Evolutionary conservation across 108 stramenopile genomes (phyloP).

Genomic region (Cylindrotheca closterium): DNA sequence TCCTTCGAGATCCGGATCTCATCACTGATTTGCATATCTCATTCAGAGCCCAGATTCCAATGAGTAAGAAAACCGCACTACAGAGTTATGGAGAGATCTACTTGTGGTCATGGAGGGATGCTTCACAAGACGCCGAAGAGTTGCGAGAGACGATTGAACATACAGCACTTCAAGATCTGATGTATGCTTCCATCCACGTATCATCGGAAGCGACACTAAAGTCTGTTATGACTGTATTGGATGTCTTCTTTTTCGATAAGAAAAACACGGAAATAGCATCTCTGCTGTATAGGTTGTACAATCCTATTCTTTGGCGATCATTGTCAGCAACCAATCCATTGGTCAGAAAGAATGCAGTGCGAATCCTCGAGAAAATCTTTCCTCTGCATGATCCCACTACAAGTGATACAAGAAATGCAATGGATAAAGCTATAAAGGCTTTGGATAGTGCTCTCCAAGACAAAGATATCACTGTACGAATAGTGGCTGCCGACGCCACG

Average conservation of each 20-base stretch:
- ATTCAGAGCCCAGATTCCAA: slow-evolving; percentile 60
- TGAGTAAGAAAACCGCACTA: slow-evolving; percentile 58
- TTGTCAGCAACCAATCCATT: slow-evolving; percentile 80
- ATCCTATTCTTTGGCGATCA: slow-evolving; percentile 92
- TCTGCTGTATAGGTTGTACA: slow-evolving; percentile 81
- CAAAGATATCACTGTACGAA: slow-evolving; percentile 71
- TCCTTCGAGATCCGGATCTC: slow-evolving; percentile 73
- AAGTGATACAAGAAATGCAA: slow-evolving; percentile 42
- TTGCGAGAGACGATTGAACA: slow-evolving; percentile 66
- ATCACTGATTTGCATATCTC: slow-evolving; percentile 67
- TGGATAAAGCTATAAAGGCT: slow-evolving; percentile 72
- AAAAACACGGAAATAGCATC: slow-evolving; percentile 73
- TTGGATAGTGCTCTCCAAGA: slow-evolving; percentile 75
- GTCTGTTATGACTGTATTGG: slow-evolving; percentile 52
- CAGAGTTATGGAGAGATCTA: slow-evolving; percentile 84
- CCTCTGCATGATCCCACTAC: slow-evolving; percentile 84
- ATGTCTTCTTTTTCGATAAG: slow-evolving; percentile 78
- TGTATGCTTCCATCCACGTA: slow-evolving; percentile 69
- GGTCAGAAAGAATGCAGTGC: slow-evolving; percentile 79
- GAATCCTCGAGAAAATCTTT: slow-evolving; percentile 85
- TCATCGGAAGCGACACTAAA: slow-evolving; percentile 17
- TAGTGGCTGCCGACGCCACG: slow-evolving; percentile 78
- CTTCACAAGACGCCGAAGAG: slow-evolving; percentile 20
- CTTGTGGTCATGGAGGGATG: slow-evolving; percentile 82
- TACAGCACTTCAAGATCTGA: slow-evolving; percentile 81